Evolutionary conservation across 306 rosid genomes (phyloP).

Genomic region (Cajanus cajan): DNA sequence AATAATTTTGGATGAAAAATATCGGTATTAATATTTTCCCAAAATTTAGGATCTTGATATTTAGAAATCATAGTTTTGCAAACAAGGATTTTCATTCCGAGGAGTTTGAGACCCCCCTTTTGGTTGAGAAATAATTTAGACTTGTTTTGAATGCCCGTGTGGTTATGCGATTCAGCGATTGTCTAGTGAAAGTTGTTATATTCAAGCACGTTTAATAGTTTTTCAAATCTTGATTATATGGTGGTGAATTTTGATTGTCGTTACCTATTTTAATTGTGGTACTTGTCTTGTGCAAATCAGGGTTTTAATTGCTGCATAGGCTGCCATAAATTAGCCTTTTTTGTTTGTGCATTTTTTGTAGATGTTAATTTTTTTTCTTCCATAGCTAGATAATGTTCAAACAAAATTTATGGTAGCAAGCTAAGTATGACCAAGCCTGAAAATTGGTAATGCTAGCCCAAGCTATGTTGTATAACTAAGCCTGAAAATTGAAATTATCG

Average conservation of each 20-base stretch:
- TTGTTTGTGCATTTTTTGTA: background rate
- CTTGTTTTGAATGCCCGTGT: background rate
- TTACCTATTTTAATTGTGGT: background rate
- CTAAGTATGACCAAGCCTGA: too few species aligned
- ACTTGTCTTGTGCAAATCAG: background rate
- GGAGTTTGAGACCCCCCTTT: background rate
- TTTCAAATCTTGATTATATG: background rate
- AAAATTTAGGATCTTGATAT: conserved; percentile 24
- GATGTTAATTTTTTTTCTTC: too few species aligned
- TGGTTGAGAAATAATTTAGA: conserved; percentile 23
- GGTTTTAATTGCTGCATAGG: background rate
- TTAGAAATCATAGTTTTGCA: conserved; percentile 32
- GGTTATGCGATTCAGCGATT: background rate
- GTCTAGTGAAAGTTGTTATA: background rate
- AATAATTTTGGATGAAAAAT: conserved; percentile 39
- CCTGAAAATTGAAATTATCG: too few species aligned
- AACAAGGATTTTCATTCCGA: conserved; percentile 25
- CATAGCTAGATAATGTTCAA: too few species aligned
- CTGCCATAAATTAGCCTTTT: background rate
- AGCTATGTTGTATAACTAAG: too few species aligned
- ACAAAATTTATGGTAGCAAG: too few species aligned
- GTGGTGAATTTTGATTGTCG: background rate
- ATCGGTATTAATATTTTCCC: conserved; percentile 21
- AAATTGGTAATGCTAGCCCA: too few species aligned
- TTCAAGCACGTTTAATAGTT: background rate